Evolutionary conservation across 208 protist species (phyloP).

Genomic region (Leishmania turanica): DNA sequence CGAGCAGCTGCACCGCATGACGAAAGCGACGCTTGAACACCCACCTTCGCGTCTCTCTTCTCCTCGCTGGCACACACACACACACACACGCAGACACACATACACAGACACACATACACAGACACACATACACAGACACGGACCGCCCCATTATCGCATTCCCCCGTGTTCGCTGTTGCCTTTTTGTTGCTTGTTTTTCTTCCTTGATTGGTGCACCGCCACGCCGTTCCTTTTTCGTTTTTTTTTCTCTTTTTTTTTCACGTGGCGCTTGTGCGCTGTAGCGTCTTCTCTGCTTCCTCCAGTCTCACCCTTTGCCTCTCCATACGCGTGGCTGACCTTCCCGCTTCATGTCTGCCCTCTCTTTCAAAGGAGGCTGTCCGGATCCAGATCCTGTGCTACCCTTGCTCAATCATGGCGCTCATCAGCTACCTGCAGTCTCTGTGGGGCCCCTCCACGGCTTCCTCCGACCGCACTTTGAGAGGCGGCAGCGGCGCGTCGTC

Average conservation of each 20-base stretch:
- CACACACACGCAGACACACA: no score
- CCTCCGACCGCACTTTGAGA: neutral
- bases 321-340: neutral
- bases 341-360: neutral
- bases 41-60: neutral
- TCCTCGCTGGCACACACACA: neutral
- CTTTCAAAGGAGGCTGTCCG: neutral
- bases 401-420: conserved; percentile 15
- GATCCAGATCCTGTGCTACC: neutral
- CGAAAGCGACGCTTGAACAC: neutral
- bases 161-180: no score
- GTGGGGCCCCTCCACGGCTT: conserved; percentile 9
- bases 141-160: no score
- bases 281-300: neutral
- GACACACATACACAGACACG: no score
- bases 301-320: neutral
- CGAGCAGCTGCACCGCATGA: neutral
- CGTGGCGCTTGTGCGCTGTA: neutral
- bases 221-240: neutral
- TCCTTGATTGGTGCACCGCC: no score
- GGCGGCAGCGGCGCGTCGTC: conserved; percentile 10
- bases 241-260: neutral
- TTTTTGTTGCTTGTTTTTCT: no score
- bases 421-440: conserved; percentile 25
- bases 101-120: no score